Conservation (phyloP, 2,329 filamentous ascomycete genomes). For the Trematosphaeria pertusa region DNA sequence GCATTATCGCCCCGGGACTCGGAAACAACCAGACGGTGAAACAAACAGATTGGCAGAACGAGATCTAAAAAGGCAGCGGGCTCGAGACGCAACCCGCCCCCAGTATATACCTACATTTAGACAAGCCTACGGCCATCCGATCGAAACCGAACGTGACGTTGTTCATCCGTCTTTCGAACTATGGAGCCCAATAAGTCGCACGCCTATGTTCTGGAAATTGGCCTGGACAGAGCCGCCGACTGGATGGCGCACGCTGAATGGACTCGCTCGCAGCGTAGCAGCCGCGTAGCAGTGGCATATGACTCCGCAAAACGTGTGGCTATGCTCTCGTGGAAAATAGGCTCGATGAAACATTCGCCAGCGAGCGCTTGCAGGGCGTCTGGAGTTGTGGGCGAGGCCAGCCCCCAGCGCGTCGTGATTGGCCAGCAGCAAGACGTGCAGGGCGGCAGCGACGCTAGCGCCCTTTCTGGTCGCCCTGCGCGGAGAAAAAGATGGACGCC, state of each 20-base stretch:
- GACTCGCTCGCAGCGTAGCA: slow-evolving; percentile 18
- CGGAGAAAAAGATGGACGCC: slow-evolving; percentile 21
- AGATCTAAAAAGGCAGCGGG: neutral
- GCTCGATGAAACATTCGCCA: slow-evolving; percentile 36
- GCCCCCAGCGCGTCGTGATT: slow-evolving; percentile 37
- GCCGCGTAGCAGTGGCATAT: slow-evolving; percentile 34
- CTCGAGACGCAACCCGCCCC: neutral
- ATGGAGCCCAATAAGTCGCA: too few relatives aligned
- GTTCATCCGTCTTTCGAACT: slow-evolving; percentile 13
- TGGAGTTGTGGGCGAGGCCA: slow-evolving; percentile 20
- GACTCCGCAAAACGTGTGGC: slow-evolving; percentile 39
- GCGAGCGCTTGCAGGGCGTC: slow-evolving; percentile 34
- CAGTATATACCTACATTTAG: slow-evolving; percentile 26
- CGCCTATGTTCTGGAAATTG: slow-evolving; percentile 39
- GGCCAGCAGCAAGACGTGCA: slow-evolving; percentile 22
- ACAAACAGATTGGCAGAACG: neutral
- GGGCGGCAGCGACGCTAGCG: slow-evolving; percentile 25
- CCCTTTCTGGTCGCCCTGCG: slow-evolving; percentile 6
- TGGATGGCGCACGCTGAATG: slow-evolving; percentile 38
- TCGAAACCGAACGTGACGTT: slow-evolving; percentile 21
- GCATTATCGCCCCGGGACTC: slow-evolving; percentile 4
- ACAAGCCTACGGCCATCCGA: slow-evolving; percentile 9
- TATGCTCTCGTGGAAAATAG: slow-evolving; percentile 27
- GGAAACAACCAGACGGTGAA: neutral
- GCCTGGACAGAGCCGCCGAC: slow-evolving; percentile 37